Conservation (phyloP, 495 filamentous ascomycete species). For the Aspergillus asperescens region DNA sequence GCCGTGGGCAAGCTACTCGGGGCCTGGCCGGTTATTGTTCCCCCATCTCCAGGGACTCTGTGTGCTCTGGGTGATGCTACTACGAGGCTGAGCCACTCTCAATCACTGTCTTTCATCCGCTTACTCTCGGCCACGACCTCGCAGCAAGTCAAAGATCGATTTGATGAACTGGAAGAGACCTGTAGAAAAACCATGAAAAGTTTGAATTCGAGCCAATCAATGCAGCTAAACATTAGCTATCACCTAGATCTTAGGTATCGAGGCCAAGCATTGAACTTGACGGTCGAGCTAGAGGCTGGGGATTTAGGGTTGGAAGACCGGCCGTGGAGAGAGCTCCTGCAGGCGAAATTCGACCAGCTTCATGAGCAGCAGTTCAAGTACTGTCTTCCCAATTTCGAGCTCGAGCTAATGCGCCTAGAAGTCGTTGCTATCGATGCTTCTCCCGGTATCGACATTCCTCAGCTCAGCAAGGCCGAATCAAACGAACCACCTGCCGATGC, state of each 20-base stretch:
- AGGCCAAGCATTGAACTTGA: constrained; percentile 45
- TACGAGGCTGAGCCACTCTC: constrained; percentile 43
- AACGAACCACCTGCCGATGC: constrained; percentile 29
- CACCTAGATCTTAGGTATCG: constrained; percentile 46
- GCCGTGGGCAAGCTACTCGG: constrained; percentile 44
- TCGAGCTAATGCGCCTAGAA: constrained; percentile 45
- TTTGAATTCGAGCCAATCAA: constrained; percentile 18
- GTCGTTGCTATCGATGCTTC: constrained; percentile 41
- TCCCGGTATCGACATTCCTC: constrained; percentile 32
- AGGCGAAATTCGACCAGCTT: constrained; percentile 33
- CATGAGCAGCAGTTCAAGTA: constrained; percentile 48
- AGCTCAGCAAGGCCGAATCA: constrained; percentile 23
- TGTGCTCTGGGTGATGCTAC: constrained; percentile 48
- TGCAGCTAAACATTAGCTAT: constrained; percentile 18
- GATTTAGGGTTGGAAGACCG: constrained; percentile 24
- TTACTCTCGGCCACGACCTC: constrained; percentile 27
- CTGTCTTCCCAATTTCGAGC: constrained; percentile 35
- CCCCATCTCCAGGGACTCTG: constrained; percentile 45
- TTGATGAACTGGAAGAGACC: constrained; percentile 18
- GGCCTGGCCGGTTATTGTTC: constrained; percentile 48
- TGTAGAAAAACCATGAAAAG: constrained; percentile 15
- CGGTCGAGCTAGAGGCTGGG: constrained; percentile 29
- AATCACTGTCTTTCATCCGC: constrained; percentile 41
- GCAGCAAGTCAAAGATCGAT: constrained; percentile 22
- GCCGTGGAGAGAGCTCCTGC: constrained; percentile 24